These are phyloP conservation scores for Leccinellum luteum DNA, from an alignment of 768 basidiomycete species.

Conservation along the genomic window DNA sequence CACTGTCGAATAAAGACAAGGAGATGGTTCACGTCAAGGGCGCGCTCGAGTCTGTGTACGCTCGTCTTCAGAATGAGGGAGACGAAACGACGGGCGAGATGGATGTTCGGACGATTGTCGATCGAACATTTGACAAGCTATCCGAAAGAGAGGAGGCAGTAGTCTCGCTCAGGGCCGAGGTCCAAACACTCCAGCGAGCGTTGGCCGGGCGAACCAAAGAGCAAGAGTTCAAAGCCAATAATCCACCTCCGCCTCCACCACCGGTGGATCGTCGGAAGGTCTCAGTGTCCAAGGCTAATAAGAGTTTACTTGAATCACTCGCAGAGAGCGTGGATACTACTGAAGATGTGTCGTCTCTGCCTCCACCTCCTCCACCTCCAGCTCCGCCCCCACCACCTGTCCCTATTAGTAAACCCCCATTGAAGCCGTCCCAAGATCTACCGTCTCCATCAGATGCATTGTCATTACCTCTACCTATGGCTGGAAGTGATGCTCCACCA, in stretches of 20 bases:
- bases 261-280: conserved; percentile 21
- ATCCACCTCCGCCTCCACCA: conserved; percentile 64
- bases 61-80: conserved; percentile 62
- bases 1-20: conserved; percentile 58
- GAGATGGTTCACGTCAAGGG: conserved; percentile 76
- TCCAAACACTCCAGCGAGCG: conserved; percentile 50
- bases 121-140: conserved; percentile 66
- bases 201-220: conserved; percentile 55
- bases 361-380: conserved; percentile 28
- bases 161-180: conserved; percentile 44
- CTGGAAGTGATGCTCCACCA: background rate
- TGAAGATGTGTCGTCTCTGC: conserved; percentile 5
- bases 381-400: conserved; percentile 16
- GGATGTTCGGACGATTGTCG: conserved; percentile 68
- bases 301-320: conserved; percentile 1
- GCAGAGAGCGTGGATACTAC: conserved; percentile 9
- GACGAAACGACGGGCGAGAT: conserved; percentile 46
- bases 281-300: conserved; percentile 7
- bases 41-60: conserved; percentile 85
- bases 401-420: conserved; percentile 3
- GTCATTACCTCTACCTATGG: conserved; percentile 18
- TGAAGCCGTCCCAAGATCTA: conserved; percentile 28
- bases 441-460: conserved; percentile 8
- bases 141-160: conserved; percentile 70
- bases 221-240: conserved; percentile 67